Evolutionary conservation across 768 basidiomycete species (phyloP).

Genomic region (Gymnopilus dilepis): DNA sequence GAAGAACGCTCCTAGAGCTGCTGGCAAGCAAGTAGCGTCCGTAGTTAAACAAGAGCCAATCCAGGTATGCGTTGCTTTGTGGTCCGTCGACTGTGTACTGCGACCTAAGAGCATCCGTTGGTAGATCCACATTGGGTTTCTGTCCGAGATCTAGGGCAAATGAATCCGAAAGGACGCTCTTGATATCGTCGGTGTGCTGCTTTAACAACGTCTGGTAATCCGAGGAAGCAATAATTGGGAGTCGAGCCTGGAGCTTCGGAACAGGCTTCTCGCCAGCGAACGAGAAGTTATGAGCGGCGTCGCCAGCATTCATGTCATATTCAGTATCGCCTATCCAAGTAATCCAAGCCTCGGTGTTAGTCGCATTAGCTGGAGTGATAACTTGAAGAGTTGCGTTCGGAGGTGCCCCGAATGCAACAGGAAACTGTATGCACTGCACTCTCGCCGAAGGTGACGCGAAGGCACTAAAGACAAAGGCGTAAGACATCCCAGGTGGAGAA

Average conservation of each 20-base stretch:
- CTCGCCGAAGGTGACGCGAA: conserved; percentile 40
- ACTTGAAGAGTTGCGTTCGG: conserved; percentile 56
- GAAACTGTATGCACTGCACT: conserved; percentile 37
- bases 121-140: conserved; percentile 51
- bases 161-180: conserved; percentile 40
- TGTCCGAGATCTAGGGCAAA: conserved; percentile 70
- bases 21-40: conserved; percentile 70
- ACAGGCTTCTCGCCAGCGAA: conserved; percentile 67
- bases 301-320: conserved; percentile 67
- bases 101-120: conserved; percentile 62
- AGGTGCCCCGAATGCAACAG: conserved; percentile 34
- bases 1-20: conserved; percentile 66
- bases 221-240: conserved; percentile 17
- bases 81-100: conserved; percentile 53
- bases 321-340: conserved; percentile 80
- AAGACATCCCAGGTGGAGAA: conserved; percentile 64
- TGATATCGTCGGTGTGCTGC: conserved; percentile 58
- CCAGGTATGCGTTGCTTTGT: conserved; percentile 65
- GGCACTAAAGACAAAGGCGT: conserved; percentile 60
- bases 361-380: conserved; percentile 26
- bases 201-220: conserved; percentile 47
- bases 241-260: conserved; percentile 19
- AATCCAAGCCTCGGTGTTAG: conserved; percentile 61
- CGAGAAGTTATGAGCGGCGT: conserved; percentile 56
- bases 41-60: conserved; percentile 77